phyloP scores from a whole-genome alignment of 2,329 filamentous ascomycete genomes.

The Aspergillus ustus region DNA sequence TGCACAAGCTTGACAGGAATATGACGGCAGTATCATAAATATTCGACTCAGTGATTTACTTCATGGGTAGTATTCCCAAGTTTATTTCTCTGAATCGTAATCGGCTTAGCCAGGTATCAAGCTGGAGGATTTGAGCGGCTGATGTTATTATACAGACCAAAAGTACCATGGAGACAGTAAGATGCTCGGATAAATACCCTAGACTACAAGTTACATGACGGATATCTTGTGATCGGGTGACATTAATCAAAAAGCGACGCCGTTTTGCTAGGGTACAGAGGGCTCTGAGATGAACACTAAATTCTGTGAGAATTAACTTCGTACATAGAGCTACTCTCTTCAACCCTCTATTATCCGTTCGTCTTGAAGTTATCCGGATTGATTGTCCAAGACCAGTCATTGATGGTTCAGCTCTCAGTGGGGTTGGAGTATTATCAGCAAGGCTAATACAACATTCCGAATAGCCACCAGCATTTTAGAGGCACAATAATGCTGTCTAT shows the following conservation, averaged over 20 bases:
- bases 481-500: not conserved
- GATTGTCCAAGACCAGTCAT: not conserved
- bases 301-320: not conserved
- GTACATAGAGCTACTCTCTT: not conserved
- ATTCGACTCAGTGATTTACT: not conserved
- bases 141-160: not conserved
- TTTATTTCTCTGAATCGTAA: not conserved
- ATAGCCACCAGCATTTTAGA: not conserved
- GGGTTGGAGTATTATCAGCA: not conserved
- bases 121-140: not conserved
- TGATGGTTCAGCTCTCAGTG: not conserved
- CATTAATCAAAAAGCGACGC: not conserved
- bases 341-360: not conserved
- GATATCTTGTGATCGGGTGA: not conserved
- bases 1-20: not conserved
- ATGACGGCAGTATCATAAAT: not conserved
- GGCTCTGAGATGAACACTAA: not conserved
- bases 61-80: not conserved
- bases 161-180: not conserved
- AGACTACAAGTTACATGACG: not conserved
- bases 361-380: not conserved
- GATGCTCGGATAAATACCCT: not conserved
- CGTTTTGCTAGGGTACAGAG: not conserved
- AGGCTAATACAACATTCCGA: not conserved
- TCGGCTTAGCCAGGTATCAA: not conserved